Base-by-base conservation (phyloP, 2,329 filamentous ascomycete species). In the Aulographum hederae region DNA sequence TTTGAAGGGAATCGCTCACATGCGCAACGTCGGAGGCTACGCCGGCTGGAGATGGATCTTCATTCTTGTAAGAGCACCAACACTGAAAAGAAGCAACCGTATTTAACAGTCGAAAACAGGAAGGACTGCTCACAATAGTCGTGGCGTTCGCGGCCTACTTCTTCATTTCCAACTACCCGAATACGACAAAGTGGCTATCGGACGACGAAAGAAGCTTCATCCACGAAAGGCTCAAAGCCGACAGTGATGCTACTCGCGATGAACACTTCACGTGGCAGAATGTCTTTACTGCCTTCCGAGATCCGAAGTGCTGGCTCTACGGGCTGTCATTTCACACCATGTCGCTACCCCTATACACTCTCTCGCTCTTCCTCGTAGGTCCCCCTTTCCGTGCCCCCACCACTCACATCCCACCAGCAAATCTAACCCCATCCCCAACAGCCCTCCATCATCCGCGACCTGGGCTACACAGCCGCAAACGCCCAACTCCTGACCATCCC, bases 91-190 rank as follows among this genome's bases (percentile, higher is more conserved):
- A 27, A 17, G 33, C 31, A 19, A 23, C 19, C 12, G 28, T 53
- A 28, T 32, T 35, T 39, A 8, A 5, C 11, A 14, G 11, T 19
- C 10, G 20, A 15, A 26, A 3, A 17, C 5, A 28, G 13, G 52
- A 51, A 43, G 34, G 17, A n/a, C 34, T 56, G 5, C 39, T 50
- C 5, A 56, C 52, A 1, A 43, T 54, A 12, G 26, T 52, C 10
- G 43, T 56, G 28, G 47, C 50, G 1, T 13, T 45, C 1, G 25
- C 42, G 5, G 49, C 50, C 4, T 55, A 68, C 47, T 67, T 60
- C 46, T 71, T 77, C 47, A 67, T 78, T 12, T 61, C 73, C 32
- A 73, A 78, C 48, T 76, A 73, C 34, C 72, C 72, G 0, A 56
- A 60, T 20, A 73, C 61, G 0, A 67, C 71, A 3, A 57, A 55